phyloP scores from a whole-genome alignment of 2,329 filamentous ascomycete species.

The Beauveria bassiana region DNA sequence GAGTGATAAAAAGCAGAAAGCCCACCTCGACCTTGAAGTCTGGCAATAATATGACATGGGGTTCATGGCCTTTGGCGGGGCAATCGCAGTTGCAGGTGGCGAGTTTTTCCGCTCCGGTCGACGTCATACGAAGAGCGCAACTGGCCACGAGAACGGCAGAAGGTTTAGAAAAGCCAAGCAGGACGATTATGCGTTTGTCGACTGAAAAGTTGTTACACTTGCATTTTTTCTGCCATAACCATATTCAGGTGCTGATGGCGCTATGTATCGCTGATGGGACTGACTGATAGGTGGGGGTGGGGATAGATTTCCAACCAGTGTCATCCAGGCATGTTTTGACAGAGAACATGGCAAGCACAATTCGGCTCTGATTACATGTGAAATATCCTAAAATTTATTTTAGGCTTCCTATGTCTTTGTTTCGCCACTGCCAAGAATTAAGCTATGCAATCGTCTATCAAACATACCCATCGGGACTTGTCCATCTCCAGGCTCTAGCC shows the following conservation, averaged over 20 bases:
- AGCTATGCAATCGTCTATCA: slow-evolving; percentile 73
- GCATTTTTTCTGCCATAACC: background rate
- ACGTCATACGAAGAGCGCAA: background rate
- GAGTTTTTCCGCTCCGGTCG: slow-evolving; percentile 25
- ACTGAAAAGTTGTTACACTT: background rate
- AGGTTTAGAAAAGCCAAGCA: too few species aligned
- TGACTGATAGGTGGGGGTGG: background rate
- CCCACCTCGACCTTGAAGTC: slow-evolving; percentile 14
- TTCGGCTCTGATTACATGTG: too few species aligned
- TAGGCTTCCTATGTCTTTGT: slow-evolving; percentile 28
- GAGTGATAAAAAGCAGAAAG: slow-evolving; percentile 23
- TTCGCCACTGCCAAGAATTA: slow-evolving; percentile 64
- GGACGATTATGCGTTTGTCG: background rate
- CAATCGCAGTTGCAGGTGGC: slow-evolving; percentile 18
- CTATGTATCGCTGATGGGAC: background rate
- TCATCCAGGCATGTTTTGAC: background rate
- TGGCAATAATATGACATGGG: slow-evolving; percentile 11
- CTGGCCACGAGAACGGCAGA: background rate
- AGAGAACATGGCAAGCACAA: background rate
- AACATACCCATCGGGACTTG: slow-evolving; percentile 67
- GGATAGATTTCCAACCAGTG: too few species aligned
- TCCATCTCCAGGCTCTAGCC: slow-evolving; percentile 51
- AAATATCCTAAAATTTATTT: too few species aligned
- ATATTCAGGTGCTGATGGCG: background rate
- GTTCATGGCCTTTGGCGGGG: slow-evolving; percentile 23